Evolutionary conservation across 345 rosid species (phyloP).

Genomic region (Abelmoschus esculentus): DNA sequence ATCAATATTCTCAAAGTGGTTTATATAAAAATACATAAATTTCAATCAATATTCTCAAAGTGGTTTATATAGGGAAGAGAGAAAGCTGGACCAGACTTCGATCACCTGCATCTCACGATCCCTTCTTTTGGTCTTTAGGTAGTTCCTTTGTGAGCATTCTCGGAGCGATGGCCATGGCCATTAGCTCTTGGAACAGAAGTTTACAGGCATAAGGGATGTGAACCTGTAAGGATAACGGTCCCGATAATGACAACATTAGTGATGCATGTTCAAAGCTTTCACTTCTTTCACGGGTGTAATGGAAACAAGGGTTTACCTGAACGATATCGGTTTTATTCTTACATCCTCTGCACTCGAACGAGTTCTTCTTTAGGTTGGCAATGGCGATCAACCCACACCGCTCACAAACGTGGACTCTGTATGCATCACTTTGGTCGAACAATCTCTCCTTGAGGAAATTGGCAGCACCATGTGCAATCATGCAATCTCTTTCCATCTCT

Average conservation of each 20-base stretch:
- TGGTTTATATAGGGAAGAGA: no score
- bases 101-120: slow-evolving; percentile 24
- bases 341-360: slow-evolving; percentile 95
- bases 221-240: slow-evolving; percentile 28
- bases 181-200: slow-evolving; percentile 90
- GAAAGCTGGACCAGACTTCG: no score
- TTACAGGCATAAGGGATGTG: slow-evolving; percentile 93
- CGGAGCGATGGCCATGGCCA: slow-evolving; percentile 98
- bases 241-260: not conserved
- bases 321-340: slow-evolving; percentile 91
- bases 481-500: slow-evolving; percentile 97
- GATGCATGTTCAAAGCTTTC: not conserved
- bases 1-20: no score
- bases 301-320: slow-evolving; percentile 41
- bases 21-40: no score
- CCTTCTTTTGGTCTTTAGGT: slow-evolving; percentile 52
- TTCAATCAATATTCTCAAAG: no score
- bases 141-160: slow-evolving; percentile 78
- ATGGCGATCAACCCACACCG: slow-evolving; percentile 87
- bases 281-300: not conserved
- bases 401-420: slow-evolving; percentile 92
- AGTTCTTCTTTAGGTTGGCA: slow-evolving; percentile 83
- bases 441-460: slow-evolving; percentile 88
- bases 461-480: slow-evolving; percentile 98
- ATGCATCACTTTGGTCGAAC: slow-evolving; percentile 96